A percentile compares a stretch with the other conserved stretches of the same genome.
Evolutionary conservation across 768 basidiomycete genomes (phyloP).

Genomic region (Boletus coccyginus): DNA sequence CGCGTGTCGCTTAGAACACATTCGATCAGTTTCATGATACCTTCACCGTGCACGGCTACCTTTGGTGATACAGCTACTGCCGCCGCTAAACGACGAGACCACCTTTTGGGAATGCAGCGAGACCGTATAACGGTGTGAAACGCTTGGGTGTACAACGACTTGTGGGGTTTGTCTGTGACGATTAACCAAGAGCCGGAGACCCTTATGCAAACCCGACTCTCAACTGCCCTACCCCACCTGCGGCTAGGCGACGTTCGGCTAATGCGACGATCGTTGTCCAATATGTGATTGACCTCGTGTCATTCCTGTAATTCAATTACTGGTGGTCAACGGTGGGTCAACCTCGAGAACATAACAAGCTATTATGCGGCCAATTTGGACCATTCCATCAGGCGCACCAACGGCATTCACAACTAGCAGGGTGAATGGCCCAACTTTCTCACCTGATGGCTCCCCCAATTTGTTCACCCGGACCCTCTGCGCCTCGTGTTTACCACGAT

Average conservation of each 20-base stretch:
- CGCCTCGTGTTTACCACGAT: conserved; percentile 35
- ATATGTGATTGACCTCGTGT: conserved; percentile 22
- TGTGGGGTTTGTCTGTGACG: conserved; percentile 12
- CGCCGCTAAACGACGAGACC: not conserved
- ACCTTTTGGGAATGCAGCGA: conserved; percentile 1
- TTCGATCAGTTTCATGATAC: conserved; percentile 2
- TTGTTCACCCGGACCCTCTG: conserved; percentile 13
- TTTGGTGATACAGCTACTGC: conserved; percentile 2
- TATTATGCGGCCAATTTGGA: conserved; percentile 1
- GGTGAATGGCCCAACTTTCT: conserved; percentile 11
- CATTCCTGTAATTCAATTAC: conserved; percentile 6
- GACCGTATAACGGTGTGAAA: conserved; percentile 8
- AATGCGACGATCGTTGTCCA: conserved; percentile 15
- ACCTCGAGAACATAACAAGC: not conserved
- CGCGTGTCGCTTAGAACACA: conserved; percentile 5
- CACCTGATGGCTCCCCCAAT: conserved; percentile 3
- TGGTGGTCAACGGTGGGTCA: conserved; percentile 4
- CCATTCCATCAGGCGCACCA: conserved; percentile 3
- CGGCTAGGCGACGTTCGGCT: conserved; percentile 18
- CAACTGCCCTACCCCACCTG: conserved; percentile 10
- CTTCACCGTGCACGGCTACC: conserved; percentile 16
- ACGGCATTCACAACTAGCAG: conserved; percentile 10
- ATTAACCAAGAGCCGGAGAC: conserved; percentile 13
- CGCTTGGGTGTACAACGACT: not conserved
- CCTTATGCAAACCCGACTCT: conserved; percentile 3